Conservation (phyloP, 345 rosid genomes). For the Nephelium lappaceum region DNA sequence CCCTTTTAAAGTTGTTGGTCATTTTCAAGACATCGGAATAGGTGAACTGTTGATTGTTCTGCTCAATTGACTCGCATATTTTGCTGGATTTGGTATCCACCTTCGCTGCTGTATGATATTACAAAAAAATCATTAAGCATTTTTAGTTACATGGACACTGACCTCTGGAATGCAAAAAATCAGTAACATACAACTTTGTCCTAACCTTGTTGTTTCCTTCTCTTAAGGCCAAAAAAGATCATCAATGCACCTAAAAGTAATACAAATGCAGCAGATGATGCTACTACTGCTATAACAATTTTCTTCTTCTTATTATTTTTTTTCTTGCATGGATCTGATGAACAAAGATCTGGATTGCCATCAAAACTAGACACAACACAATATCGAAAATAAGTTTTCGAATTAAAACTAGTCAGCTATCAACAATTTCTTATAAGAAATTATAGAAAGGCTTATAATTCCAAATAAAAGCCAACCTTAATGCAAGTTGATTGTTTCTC, state of each 20-base stretch:
- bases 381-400: not conserved
- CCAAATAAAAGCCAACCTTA: conserved; percentile 38
- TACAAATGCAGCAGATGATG: conserved; percentile 25
- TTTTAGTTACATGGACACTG: not conserved
- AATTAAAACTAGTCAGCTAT: not conserved
- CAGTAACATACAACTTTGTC: conserved; percentile 28
- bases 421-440: not conserved
- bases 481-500: conserved; percentile 26
- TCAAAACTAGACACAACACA: not conserved
- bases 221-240: conserved; percentile 25
- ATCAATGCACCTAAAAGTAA: conserved; percentile 31
- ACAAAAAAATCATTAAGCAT: conserved; percentile 9
- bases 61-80: not conserved
- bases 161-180: not conserved
- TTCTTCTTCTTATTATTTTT: conserved; percentile 23
- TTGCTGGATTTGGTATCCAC: not conserved
- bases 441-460: not conserved
- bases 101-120: not conserved
- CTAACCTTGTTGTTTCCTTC: conserved; percentile 31
- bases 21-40: conserved; percentile 31
- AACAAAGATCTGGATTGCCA: conserved; percentile 41
- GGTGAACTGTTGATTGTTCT: conserved; percentile 21
- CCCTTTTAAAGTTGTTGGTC: conserved; percentile 9
- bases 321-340: conserved; percentile 36
- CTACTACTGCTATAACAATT: conserved; percentile 31